Base-by-base conservation (phyloP, 768 basidiomycete genomes). In the Phanerochaete carnosa region DNA sequence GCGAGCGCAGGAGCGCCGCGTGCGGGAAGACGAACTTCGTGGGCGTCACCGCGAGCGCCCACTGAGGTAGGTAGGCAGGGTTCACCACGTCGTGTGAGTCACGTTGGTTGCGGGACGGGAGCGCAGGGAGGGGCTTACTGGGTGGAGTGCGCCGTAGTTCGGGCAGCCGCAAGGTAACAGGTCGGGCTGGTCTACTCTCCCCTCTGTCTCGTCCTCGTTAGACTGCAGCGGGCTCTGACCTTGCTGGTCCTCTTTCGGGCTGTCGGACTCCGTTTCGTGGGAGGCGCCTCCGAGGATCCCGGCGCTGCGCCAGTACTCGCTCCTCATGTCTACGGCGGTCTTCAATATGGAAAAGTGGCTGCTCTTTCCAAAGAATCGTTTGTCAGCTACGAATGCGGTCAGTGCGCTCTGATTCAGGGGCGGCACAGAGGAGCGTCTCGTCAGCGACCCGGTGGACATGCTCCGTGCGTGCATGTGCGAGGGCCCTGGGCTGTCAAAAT, bases 351-450 rank as follows among this genome's bases (percentile, higher is more conserved):
- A n/a, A 43, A 58, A 58, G 28, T 46, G 19, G 35, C 57, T 58
- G 49, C 57, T 58, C 47, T 58, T 58, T 23, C 57, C 57, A 39
- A 58, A 58, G 57, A 58, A 58, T 26, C 57, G 28, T 25, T 32
- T 22, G 39, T 58, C 57, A 22, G 51, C 16, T 22, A 30, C 49
- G n/a, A 19, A 13, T 15, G 29, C 47, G 7, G 33, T 29, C 15
- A 51, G 33, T 3, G 45, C 29, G n/a, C 25, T 22, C 25, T n/a
- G 11, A 19, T 19, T 25, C 32, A 33, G 8, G 6, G 30, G n/a
- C 22, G 53, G 32, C 33, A 30, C 23, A 22, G 54, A 22, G n/a
- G 54, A 39, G 12, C 33, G 23, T 11, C 11, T 35, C 33, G 32
- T n/a, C 2, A 23, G n/a, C 23, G 53, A 39, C 23, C 35, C 35